These are phyloP conservation scores for Monosporascus sp. DNA, from an alignment of 2,329 filamentous ascomycete species.

Conservation along the genomic window DNA sequence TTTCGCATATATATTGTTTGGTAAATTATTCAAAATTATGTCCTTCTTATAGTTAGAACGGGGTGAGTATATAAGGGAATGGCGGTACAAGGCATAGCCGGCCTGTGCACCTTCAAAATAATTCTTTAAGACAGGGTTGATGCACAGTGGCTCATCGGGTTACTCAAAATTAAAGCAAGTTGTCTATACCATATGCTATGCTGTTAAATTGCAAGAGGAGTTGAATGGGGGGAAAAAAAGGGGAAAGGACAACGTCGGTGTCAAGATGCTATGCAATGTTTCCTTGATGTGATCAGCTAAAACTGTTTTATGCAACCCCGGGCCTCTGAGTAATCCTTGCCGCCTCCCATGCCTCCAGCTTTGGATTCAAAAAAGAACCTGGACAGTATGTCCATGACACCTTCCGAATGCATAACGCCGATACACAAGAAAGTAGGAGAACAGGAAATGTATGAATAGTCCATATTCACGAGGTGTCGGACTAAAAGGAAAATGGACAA, in stretches of 20 bases:
- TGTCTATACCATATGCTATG: no score
- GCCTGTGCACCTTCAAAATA: no score
- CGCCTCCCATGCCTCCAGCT: not conserved
- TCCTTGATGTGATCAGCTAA: no score
- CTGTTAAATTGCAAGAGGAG: not conserved
- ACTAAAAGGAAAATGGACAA: no score
- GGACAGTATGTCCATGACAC: not conserved
- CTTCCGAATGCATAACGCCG: not conserved
- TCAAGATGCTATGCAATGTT: not conserved
- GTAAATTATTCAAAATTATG: no score
- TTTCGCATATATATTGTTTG: no score
- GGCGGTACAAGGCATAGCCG: no score
- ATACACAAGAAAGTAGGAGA: not conserved
- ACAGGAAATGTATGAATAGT: not conserved
- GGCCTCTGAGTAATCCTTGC: not conserved
- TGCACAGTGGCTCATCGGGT: no score
- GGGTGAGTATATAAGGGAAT: no score
- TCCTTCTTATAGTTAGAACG: no score
- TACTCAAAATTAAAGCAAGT: no score
- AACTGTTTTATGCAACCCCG: not conserved
- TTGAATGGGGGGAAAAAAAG: not conserved
- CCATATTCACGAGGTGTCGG: not conserved
- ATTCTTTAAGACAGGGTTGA: no score
- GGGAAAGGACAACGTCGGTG: not conserved
- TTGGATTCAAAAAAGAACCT: not conserved